Percentiles rank a stretch among this genome's conserved stretches.
Evolutionary conservation across 257 asterid species (phyloP).

Genomic region (Fraxinus quadrangulata): DNA sequence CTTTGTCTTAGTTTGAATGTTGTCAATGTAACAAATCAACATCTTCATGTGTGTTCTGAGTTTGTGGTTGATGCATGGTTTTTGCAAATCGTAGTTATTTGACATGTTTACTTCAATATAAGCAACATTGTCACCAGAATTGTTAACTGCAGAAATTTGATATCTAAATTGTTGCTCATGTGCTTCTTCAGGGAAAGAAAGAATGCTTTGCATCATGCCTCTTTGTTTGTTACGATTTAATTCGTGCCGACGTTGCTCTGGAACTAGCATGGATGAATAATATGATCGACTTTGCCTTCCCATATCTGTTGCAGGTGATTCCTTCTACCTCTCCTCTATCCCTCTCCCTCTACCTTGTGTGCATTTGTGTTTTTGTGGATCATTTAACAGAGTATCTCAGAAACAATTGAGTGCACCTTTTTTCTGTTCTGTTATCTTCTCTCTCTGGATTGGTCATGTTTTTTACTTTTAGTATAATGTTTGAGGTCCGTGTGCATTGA

Average conservation of each 20-base stretch:
- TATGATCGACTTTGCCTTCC: slow-evolving; percentile 93
- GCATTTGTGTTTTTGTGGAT: not conserved
- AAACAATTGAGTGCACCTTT: not conserved
- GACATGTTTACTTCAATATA: not conserved
- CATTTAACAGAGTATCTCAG: not conserved
- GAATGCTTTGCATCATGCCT: slow-evolving; percentile 96
- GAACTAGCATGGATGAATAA: slow-evolving; percentile 97
- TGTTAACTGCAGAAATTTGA: slow-evolving; percentile 1
- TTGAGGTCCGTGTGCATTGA: not conserved
- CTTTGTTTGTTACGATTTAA: slow-evolving; percentile 86
- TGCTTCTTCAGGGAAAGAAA: slow-evolving; percentile 77
- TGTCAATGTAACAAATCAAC: not conserved
- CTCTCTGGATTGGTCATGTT: not conserved
- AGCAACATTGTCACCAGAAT: not conserved
- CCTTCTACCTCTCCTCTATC: slow-evolving; percentile 19
- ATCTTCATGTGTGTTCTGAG: not conserved
- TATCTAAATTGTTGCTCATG: slow-evolving; percentile 12
- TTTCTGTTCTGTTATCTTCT: not conserved
- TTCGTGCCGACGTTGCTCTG: slow-evolving; percentile 85
- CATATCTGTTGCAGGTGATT: slow-evolving; percentile 84
- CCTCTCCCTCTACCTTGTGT: not conserved
- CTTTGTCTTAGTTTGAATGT: not conserved
- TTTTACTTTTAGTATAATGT: not conserved
- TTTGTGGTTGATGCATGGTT: not conserved
- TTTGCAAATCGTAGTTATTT: not conserved